These are phyloP conservation scores for Pisolithus microcarpus DNA, from an alignment of 768 basidiomycete species.

Conservation along the genomic window DNA sequence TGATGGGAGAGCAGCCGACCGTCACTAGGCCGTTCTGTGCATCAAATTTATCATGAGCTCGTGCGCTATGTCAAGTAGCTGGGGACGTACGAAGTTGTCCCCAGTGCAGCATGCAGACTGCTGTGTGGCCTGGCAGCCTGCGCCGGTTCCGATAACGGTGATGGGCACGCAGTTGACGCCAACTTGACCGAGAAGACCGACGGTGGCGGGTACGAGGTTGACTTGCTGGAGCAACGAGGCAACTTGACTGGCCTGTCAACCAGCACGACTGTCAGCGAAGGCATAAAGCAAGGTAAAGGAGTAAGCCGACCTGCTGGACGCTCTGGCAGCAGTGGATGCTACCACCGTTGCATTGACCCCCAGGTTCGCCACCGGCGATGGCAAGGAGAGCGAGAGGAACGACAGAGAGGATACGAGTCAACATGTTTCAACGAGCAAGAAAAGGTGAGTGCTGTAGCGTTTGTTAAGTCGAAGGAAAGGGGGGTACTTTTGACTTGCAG, in stretches of 20 bases:
- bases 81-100: slow-evolving; percentile 3
- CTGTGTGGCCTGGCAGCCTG: slow-evolving; percentile 1
- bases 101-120: slow-evolving; percentile 5
- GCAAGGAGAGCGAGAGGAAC: not conserved
- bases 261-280: too few relatives aligned
- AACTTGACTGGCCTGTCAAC: too few relatives aligned
- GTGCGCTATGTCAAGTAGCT: too few relatives aligned
- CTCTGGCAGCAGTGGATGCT: too few relatives aligned
- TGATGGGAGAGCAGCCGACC: too few relatives aligned
- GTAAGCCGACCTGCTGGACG: too few relatives aligned
- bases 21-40: too few relatives aligned
- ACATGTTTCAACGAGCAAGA: not conserved
- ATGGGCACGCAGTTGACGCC: slow-evolving; percentile 6
- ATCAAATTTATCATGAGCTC: too few relatives aligned
- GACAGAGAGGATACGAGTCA: slow-evolving; percentile 2
- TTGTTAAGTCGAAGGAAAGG: too few relatives aligned
- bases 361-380: not conserved
- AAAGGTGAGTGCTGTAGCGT: not conserved
- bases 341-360: not conserved
- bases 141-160: not conserved
- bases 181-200: not conserved
- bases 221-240: too few relatives aligned
- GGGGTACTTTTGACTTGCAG: too few relatives aligned
- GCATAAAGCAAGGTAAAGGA: too few relatives aligned
- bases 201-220: not conserved